A percentile compares a stretch with the other conserved stretches of the same genome.
Evolutionary conservation across 371 early-diverging fungal species (phyloP).

Genomic region (Mortierella sp.): DNA sequence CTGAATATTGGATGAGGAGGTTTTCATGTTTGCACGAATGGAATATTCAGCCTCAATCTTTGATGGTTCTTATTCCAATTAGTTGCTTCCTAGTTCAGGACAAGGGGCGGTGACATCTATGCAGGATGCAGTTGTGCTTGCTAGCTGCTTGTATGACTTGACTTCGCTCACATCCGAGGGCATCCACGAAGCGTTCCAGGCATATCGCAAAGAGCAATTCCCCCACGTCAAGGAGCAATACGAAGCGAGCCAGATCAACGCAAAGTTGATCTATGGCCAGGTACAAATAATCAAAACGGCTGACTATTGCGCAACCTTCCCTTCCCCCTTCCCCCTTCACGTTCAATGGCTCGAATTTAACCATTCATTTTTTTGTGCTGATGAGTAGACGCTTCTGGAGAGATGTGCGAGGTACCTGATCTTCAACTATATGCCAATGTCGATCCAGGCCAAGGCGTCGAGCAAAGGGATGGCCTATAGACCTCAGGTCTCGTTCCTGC

Average conservation of each 20-base stretch:
- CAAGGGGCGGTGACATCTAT: neutral
- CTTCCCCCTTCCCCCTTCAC: too few species aligned
- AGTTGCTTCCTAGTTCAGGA: too few species aligned
- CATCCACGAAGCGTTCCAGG: neutral
- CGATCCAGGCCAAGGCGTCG: neutral
- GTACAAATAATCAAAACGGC: neutral
- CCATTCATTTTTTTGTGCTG: too few species aligned
- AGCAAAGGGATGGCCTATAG: neutral
- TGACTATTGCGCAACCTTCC: too few species aligned
- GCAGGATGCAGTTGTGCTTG: conserved; percentile 20
- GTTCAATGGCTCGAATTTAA: too few species aligned
- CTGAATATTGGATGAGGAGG: too few species aligned
- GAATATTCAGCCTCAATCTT: neutral
- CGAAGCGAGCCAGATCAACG: neutral
- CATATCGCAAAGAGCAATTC: neutral
- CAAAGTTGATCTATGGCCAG: conserved; percentile 1
- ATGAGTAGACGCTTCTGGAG: neutral
- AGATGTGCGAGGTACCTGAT: neutral
- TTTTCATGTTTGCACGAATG: too few species aligned
- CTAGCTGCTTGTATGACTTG: conserved; percentile 21
- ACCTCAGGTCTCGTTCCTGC: neutral
- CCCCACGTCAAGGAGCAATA: neutral
- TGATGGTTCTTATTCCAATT: neutral
- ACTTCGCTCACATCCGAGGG: neutral
- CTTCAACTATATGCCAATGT: neutral